Base-by-base conservation (phyloP, 495 filamentous ascomycete genomes). In the Penicillium roqueforti region DNA sequence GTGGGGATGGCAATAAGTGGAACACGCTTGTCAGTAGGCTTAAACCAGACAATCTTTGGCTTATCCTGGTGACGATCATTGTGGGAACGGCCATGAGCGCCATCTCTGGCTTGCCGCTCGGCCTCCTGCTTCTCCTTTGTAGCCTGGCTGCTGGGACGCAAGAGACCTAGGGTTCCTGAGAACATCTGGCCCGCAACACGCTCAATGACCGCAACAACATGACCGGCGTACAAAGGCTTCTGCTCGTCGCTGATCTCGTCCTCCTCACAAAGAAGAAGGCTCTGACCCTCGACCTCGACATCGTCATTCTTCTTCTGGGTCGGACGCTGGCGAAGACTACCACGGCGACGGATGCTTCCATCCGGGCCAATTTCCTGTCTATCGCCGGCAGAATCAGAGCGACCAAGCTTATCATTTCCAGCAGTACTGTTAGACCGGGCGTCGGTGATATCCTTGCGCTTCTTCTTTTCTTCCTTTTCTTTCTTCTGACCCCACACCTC, bases 281-380 rank as follows among this genome's bases (percentile, higher is more conserved):
- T 97, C 74, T 98, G 93, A 3, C 93, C 93, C 67, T 98, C 93
- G 40, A 98, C 93, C 74, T 98, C 93, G 25, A 98, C 93, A 71
- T 98, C 93, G 58, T 98, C 93, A 53, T 98, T 98, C 81, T 98
- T 98, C 83, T 98, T 98, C 73, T 98, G 93, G 1, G 92, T 97
- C 19, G 95, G 95, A 42, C 93, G 87, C 75, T 97, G 93, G 60
- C 91, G 84, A 58, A 98, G 82, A 79, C 92, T 97, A 52, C 93
- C 93, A 66, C 93, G 86, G 51, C 93, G 84, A 54, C 91, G 85
- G 59, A 98, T 86, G 57, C 90, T 90, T 61, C 92, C 92, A 56
- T 86, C 86, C 47, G 76, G 77, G 13, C 76, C 79, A 40, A 91
- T 78, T 51, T 83, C 82, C 55, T 79, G 78, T 49, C 74, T 78